These are phyloP conservation scores for Hsuehochloa calcarea DNA, from an alignment of 176 grass and related monocot species.

Conservation along the genomic window DNA sequence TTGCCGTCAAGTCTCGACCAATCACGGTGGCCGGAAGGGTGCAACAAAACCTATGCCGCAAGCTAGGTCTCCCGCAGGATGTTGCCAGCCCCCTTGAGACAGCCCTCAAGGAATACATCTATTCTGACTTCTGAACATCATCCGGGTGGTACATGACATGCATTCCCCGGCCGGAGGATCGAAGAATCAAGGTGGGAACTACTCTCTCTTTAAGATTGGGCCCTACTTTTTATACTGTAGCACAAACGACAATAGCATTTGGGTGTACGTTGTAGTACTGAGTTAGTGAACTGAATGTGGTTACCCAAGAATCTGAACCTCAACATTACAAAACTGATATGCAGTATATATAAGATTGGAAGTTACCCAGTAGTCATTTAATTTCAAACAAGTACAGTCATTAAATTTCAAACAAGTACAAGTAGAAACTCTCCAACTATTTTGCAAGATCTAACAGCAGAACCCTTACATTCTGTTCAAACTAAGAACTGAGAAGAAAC, in stretches of 20 bases:
- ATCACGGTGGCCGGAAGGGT: too few relatives aligned
- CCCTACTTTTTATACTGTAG: not conserved
- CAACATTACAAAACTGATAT: not conserved
- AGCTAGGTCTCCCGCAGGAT: too few relatives aligned
- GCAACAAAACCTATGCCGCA: too few relatives aligned
- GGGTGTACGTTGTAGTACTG: not conserved
- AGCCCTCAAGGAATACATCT: too few relatives aligned
- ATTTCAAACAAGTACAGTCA: not conserved
- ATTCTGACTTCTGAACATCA: not conserved
- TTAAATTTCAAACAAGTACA: not conserved
- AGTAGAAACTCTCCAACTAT: not conserved
- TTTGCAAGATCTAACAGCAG: not conserved
- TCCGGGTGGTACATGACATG: not conserved
- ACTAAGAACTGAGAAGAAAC: conserved; percentile 5
- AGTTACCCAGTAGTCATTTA: not conserved
- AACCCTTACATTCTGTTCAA: not conserved
- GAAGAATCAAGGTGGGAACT: not conserved
- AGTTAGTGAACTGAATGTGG: not conserved
- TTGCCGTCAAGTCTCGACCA: too few relatives aligned
- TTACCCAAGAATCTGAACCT: not conserved
- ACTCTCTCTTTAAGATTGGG: not conserved
- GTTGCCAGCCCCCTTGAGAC: too few relatives aligned
- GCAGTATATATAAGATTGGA: not conserved
- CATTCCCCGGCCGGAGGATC: not conserved
- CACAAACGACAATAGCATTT: not conserved